These are phyloP conservation scores for Casuarina cunninghamiana DNA, from an alignment of 306 rosid species.

Conservation along the genomic window DNA sequence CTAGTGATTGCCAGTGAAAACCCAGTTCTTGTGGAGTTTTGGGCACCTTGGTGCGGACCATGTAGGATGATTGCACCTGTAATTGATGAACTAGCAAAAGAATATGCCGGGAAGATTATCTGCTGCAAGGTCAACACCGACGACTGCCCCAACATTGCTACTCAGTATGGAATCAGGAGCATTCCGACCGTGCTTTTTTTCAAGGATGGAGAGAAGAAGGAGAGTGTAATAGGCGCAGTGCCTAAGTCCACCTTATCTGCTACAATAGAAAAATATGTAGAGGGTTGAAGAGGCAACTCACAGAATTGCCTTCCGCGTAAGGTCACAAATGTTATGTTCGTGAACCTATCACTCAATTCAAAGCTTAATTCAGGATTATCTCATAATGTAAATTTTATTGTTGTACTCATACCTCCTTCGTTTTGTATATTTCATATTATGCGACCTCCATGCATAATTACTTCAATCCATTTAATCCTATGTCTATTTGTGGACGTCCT, in stretches of 20 bases:
- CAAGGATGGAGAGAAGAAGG: slow-evolving; percentile 87
- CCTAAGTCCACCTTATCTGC: slow-evolving; percentile 80
- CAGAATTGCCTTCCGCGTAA: background rate
- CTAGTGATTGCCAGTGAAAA: slow-evolving; percentile 63
- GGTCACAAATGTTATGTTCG: background rate
- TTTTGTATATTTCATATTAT: background rate
- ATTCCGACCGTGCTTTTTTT: slow-evolving; percentile 92
- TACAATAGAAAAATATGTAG: slow-evolving; percentile 63
- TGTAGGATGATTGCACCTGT: slow-evolving; percentile 85
- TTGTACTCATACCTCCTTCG: background rate
- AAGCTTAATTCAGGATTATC: background rate
- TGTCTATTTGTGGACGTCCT: too few species aligned
- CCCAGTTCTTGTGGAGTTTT: slow-evolving; percentile 88
- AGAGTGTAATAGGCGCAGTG: slow-evolving; percentile 85
- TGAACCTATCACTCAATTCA: background rate
- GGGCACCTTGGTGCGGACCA: slow-evolving; percentile 99
- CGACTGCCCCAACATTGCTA: slow-evolving; percentile 65
- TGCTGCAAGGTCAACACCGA: slow-evolving; percentile 88
- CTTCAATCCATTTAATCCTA: background rate
- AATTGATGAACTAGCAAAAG: slow-evolving; percentile 74
- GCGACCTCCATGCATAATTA: background rate
- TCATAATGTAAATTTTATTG: background rate
- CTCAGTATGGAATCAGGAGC: slow-evolving; percentile 87
- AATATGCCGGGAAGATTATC: slow-evolving; percentile 66
- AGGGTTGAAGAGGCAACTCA: slow-evolving; percentile 18